Evolutionary conservation across 805 yeast genomes (phyloP).

Genomic region (Kodamaea kaohsiungensis): DNA sequence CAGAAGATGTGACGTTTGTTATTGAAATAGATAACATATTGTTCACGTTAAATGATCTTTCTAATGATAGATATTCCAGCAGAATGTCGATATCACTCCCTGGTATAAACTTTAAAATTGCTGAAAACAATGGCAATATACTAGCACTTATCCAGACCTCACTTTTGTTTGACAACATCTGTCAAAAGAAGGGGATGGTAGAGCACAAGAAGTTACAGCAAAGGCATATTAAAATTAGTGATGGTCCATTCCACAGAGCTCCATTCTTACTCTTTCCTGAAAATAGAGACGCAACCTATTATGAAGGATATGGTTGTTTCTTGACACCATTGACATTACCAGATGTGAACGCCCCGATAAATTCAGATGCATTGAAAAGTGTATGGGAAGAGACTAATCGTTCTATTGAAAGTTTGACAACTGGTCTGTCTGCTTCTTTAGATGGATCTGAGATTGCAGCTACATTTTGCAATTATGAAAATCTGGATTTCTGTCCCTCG

Average conservation of each 20-base stretch:
- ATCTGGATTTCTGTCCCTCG: conserved; percentile 24
- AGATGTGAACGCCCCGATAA: conserved; percentile 54
- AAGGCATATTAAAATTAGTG: conserved; percentile 65
- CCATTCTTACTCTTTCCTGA: conserved; percentile 66
- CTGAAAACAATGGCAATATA: conserved; percentile 18
- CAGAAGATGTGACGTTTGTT: conserved; percentile 17
- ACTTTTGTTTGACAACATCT: conserved; percentile 58
- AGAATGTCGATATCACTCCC: conserved; percentile 55
- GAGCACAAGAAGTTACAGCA: conserved; percentile 57
- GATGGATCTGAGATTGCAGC: neutral
- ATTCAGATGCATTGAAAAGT: neutral
- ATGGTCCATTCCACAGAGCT: conserved; percentile 79
- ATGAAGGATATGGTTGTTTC: conserved; percentile 52
- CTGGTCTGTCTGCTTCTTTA: neutral
- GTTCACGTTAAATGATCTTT: conserved; percentile 64
- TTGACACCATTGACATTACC: conserved; percentile 66
- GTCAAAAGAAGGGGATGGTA: conserved; percentile 49
- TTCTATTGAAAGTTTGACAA: neutral
- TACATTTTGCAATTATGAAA: neutral
- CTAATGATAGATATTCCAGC: conserved; percentile 63
- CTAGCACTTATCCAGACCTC: conserved; percentile 51
- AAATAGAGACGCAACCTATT: conserved; percentile 48
- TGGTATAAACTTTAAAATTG: conserved; percentile 35
- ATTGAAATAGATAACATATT: conserved; percentile 23
- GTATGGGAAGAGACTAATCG: neutral